A percentile compares a stretch with the other conserved stretches of the same genome.
Conservation (phyloP, 2,329 filamentous ascomycete species). For the Arthrobotrys sinensis region DNA sequence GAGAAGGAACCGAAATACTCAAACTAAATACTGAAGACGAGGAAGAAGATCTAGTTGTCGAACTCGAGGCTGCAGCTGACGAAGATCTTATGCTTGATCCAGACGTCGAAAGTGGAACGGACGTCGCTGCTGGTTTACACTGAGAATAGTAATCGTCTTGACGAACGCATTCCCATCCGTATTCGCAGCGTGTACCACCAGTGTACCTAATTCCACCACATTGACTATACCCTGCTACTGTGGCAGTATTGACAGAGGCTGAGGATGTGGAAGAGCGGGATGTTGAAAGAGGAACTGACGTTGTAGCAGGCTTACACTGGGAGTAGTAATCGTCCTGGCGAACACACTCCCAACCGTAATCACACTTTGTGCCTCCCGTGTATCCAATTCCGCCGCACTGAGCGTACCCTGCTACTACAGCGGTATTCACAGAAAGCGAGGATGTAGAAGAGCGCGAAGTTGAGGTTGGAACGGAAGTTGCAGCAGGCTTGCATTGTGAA, state of each 20-base stretch:
- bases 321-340: constrained; percentile 29
- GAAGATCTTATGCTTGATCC: not conserved
- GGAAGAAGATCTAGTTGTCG: constrained; percentile 30
- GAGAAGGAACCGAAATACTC: not conserved
- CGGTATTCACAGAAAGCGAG: not conserved
- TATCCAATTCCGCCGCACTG: constrained; percentile 34
- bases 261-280: not conserved
- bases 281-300: not conserved
- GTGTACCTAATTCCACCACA: constrained; percentile 27
- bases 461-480: not conserved
- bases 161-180: constrained; percentile 2
- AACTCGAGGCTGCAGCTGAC: not conserved
- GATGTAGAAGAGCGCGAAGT: not conserved
- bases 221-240: constrained; percentile 8
- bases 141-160: constrained; percentile 4
- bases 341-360: constrained; percentile 23
- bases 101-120: not conserved
- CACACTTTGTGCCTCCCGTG: constrained; percentile 18
- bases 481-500: constrained; percentile 7
- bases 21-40: not conserved
- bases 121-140: constrained; percentile 14
- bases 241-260: not conserved
- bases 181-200: constrained; percentile 14
- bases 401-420: constrained; percentile 22
- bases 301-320: constrained; percentile 25